Percentiles rank a stretch among this genome's conserved stretches.
phyloP scores from a whole-genome alignment of 129 eudicot genomes.

The Heracleum sosnowskyi region DNA sequence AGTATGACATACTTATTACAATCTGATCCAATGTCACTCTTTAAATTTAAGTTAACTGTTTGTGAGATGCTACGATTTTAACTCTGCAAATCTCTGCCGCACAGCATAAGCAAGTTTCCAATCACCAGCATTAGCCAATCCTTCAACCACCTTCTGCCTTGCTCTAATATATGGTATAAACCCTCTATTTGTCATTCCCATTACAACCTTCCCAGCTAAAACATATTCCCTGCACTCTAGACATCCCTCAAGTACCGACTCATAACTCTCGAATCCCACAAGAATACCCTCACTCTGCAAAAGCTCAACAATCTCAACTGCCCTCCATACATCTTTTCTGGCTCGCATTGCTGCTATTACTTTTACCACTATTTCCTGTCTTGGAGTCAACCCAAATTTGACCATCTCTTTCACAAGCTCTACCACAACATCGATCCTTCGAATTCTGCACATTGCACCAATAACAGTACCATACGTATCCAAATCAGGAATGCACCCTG shows the following conservation, averaged over 20 bases:
- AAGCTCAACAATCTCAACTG: conserved; percentile 52
- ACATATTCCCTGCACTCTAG: conserved; percentile 47
- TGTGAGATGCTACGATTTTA: conserved; percentile 41
- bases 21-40: not conserved
- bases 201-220: conserved; percentile 63
- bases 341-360: conserved; percentile 40
- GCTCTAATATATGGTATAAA: conserved; percentile 60
- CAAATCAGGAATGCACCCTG: conserved; percentile 68
- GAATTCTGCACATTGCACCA: conserved; percentile 36
- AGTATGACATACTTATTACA: not conserved
- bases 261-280: conserved; percentile 68
- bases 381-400: conserved; percentile 45
- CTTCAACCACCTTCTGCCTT: conserved; percentile 69
- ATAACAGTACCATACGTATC: conserved; percentile 55
- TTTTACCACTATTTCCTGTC: conserved; percentile 51
- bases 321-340: conserved; percentile 54
- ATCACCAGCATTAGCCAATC: conserved; percentile 55
- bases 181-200: conserved; percentile 65
- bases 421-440: conserved; percentile 29
- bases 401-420: conserved; percentile 67
- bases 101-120: conserved; percentile 58
- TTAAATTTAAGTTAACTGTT: not conserved
- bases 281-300: conserved; percentile 37
- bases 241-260: conserved; percentile 60
- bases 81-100: conserved; percentile 49